Percentiles rank a stretch among this genome's conserved stretches.
phyloP scores from a whole-genome alignment of 2,329 filamentous ascomycete genomes.

The Penicillium sp. region DNA sequence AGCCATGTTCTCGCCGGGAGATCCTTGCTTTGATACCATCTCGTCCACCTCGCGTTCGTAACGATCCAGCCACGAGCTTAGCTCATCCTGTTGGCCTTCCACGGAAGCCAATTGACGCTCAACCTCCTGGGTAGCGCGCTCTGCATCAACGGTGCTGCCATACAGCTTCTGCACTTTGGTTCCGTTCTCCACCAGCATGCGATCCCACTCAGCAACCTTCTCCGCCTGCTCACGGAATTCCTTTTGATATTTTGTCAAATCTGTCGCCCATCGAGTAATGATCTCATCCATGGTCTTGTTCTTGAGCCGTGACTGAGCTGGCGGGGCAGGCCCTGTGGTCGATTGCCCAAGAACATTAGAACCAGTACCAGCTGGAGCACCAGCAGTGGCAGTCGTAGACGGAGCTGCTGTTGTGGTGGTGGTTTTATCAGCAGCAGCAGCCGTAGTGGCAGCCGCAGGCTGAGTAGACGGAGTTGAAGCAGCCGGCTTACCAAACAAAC shows the following conservation, averaged over 20 bases:
- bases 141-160: constrained; percentile 86
- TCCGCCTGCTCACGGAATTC: constrained; percentile 90
- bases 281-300: constrained; percentile 99
- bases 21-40: constrained; percentile 77
- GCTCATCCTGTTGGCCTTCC: constrained; percentile 89
- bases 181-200: constrained; percentile 87
- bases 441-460: constrained; percentile 21
- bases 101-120: constrained; percentile 87
- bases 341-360: constrained; percentile 63
- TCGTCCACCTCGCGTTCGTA: constrained; percentile 92
- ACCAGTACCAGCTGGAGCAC: constrained; percentile 19
- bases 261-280: constrained; percentile 92
- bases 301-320: constrained; percentile 81
- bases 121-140: constrained; percentile 88
- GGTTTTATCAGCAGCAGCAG: constrained; percentile 24
- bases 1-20: constrained; percentile 72
- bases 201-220: constrained; percentile 87
- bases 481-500: constrained; percentile 29
- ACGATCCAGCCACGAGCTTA: constrained; percentile 81
- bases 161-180: constrained; percentile 95
- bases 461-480: constrained; percentile 25
- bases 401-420: constrained; percentile 29
- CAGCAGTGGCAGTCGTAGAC: constrained; percentile 28
- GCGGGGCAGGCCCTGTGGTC: constrained; percentile 76
- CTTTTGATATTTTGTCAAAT: constrained; percentile 93